phyloP scores from a whole-genome alignment of 768 basidiomycete genomes.

The Tricholoma terreum region DNA sequence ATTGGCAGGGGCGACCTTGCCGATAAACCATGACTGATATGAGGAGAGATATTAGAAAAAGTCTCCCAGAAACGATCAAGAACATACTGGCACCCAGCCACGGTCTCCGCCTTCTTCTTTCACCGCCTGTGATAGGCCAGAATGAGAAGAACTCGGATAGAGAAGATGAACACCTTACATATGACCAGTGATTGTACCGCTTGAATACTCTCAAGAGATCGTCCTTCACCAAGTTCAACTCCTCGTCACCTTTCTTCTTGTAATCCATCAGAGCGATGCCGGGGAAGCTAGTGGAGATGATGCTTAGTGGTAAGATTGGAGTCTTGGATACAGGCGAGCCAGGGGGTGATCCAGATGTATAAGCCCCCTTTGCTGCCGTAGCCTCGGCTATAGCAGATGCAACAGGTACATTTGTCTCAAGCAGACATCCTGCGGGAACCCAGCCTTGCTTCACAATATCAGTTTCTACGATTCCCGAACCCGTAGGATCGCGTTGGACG shows the following conservation, averaged over 20 bases:
- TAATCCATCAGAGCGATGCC: slow-evolving; percentile 97
- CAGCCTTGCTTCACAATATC: slow-evolving; percentile 86
- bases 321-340: slow-evolving; percentile 51
- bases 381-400: slow-evolving; percentile 85
- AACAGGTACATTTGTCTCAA: slow-evolving; percentile 91
- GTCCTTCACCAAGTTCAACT: slow-evolving; percentile 85
- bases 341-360: slow-evolving; percentile 35
- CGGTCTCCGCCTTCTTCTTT: slow-evolving; percentile 91
- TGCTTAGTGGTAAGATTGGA: slow-evolving; percentile 85
- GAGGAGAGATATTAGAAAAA: slow-evolving; percentile 8
- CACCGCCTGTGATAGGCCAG: slow-evolving; percentile 58
- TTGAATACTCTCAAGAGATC: slow-evolving; percentile 92
- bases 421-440: slow-evolving; percentile 96
- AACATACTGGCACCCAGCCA: slow-evolving; percentile 89
- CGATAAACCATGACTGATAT: slow-evolving; percentile 87
- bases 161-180: slow-evolving; percentile 45
- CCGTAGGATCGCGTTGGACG: slow-evolving; percentile 90
- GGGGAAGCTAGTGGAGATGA: slow-evolving; percentile 97
- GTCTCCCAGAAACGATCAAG: background rate
- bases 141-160: slow-evolving; percentile 7
- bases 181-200: slow-evolving; percentile 97
- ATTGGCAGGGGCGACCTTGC: slow-evolving; percentile 65
- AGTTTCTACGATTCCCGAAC: slow-evolving; percentile 72
- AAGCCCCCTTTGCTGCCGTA: slow-evolving; percentile 54
- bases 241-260: slow-evolving; percentile 89